Evolutionary conservation across 331 rosid species (phyloP).

Genomic region (Stylosanthes scabra): DNA sequence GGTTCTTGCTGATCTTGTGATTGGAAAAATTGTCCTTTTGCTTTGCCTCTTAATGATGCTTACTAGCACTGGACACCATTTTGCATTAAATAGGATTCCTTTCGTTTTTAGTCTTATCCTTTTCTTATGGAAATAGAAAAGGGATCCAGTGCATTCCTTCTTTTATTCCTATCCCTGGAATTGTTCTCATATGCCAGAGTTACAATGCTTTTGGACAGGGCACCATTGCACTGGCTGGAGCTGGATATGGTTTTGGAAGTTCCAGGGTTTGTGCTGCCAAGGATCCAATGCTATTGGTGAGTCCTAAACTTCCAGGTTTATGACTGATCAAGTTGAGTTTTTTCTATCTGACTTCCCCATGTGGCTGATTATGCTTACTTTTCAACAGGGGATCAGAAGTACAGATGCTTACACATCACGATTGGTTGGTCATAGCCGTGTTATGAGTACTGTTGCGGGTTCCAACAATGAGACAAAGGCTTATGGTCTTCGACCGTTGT

Average conservation of each 20-base stretch:
- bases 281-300: slow-evolving; percentile 83
- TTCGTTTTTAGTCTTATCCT: neutral
- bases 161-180: slow-evolving; percentile 21
- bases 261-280: slow-evolving; percentile 75
- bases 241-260: slow-evolving; percentile 75
- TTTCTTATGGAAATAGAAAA: neutral
- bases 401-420: slow-evolving; percentile 72
- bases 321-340: slow-evolving; percentile 22
- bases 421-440: slow-evolving; percentile 72
- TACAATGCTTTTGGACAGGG: slow-evolving; percentile 69
- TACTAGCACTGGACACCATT: slow-evolving; percentile 13
- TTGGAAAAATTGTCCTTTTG: slow-evolving; percentile 37
- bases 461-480: slow-evolving; percentile 59
- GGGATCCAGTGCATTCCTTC: neutral
- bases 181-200: slow-evolving; percentile 55
- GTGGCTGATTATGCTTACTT: slow-evolving; percentile 21
- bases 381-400: slow-evolving; percentile 73
- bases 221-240: slow-evolving; percentile 75
- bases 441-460: slow-evolving; percentile 63
- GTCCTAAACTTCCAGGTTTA: slow-evolving; percentile 24
- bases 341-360: neutral
- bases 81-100: slow-evolving; percentile 26
- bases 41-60: slow-evolving; percentile 5
- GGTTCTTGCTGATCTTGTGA: slow-evolving; percentile 69
- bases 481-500: slow-evolving; percentile 42